Base-by-base conservation (phyloP, 495 filamentous ascomycete species). In the Chlorociboria aeruginascens region DNA sequence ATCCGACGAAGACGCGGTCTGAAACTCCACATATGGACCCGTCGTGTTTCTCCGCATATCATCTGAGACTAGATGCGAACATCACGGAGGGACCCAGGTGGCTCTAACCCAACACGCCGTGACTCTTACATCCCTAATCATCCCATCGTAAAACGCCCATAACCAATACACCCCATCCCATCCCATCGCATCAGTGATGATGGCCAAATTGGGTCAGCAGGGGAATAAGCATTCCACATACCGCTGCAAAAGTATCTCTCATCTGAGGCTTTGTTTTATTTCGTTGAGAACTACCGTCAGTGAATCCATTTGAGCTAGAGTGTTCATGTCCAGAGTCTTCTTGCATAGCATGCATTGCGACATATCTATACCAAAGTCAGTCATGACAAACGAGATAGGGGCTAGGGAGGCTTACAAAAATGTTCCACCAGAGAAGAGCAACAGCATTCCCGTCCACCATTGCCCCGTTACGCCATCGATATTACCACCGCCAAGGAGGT, bases 341-440 rank as follows among this genome's bases (percentile, higher is more conserved):
- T 60, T 90, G 86, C 88, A 97, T 95, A 3, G 89, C 87, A 60
- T 98, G 92, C 90, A 96, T 94, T 2, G 92, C 93, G 28, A 98
- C 92, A 59, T 98, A 97, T 60, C 89, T 95, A 46, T 9, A 16
- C 8, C 20, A 4, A 25, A 4, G 20, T 9, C 17, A 14, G 43
- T 65, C 49, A 62, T 51, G 32, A 44, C 20, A 8, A 10, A 40
- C 7, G 9, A 14, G 40, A 28, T 16, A 46, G 14, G 37, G 17
- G 33, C 34, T 10, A 6, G n/a, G 40, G 14, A 41, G 8, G 74
- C 85, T 75, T 66, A 95, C 87, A 98, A 68, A 62, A 98, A 98
- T 3, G 92, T 98, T 12, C 92, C 92, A 1, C 81, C 92, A 11
- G 86, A 93, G 61, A 98, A 98, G 20, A 97, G 65, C 10, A 98